phyloP scores from a whole-genome alignment of 148 eudicot genomes.

The Rhododendron kiyosumense region DNA sequence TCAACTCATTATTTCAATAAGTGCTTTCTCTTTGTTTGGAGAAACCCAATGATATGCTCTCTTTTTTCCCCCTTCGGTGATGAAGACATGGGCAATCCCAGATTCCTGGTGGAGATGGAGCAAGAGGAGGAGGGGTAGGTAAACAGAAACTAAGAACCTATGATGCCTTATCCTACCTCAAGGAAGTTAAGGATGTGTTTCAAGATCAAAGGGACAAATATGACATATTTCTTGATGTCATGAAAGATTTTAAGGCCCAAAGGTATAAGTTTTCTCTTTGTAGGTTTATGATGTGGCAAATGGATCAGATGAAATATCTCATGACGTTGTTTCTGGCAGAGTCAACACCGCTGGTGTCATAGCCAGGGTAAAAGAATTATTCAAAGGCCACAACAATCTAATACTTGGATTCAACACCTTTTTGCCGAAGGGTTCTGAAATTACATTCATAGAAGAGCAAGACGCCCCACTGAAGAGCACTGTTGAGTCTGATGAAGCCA shows the following conservation, averaged over 20 bases:
- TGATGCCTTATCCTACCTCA: slow-evolving; percentile 86
- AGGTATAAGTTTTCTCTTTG: neutral
- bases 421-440: slow-evolving; percentile 93
- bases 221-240: no score
- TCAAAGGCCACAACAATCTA: slow-evolving; percentile 82
- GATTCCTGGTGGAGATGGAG: slow-evolving; percentile 4
- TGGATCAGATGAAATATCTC: neutral
- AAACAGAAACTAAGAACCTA: slow-evolving; percentile 75
- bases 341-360: slow-evolving; percentile 91
- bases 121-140: slow-evolving; percentile 11
- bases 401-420: slow-evolving; percentile 91
- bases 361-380: slow-evolving; percentile 79
- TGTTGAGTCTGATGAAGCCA: slow-evolving; percentile 92
- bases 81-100: slow-evolving; percentile 62
- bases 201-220: slow-evolving; percentile 73
- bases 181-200: slow-evolving; percentile 93
- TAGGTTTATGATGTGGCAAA: neutral
- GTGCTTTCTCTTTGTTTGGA: neutral
- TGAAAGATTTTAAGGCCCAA: no score
- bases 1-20: no score
- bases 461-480: slow-evolving; percentile 71
- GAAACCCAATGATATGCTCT: neutral
- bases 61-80: neutral
- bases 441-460: slow-evolving; percentile 60
- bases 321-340: slow-evolving; percentile 38